A percentile compares a stretch with the other conserved stretches of the same genome.
These are phyloP conservation scores for Kodamaea laetipori DNA, from an alignment of 805 yeast genomes.

Conservation along the genomic window DNA sequence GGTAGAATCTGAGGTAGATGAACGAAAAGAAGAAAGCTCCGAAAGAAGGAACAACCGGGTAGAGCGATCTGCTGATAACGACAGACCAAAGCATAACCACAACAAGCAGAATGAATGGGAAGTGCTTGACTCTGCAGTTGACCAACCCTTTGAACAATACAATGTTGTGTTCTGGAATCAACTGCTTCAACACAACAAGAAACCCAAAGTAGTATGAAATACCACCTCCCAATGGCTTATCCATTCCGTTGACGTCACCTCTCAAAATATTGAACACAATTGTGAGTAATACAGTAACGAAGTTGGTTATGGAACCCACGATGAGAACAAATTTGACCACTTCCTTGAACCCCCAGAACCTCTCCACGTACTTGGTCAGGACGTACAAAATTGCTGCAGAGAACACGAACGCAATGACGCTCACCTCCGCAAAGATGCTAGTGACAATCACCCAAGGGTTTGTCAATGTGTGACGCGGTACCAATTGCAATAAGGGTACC, in stretches of 20 bases:
- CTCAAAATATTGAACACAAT: conserved; percentile 39
- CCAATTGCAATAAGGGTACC: conserved; percentile 62
- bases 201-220: conserved; percentile 55
- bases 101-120: conserved; percentile 51
- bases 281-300: conserved; percentile 48
- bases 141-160: conserved; percentile 47
- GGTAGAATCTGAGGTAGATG: conserved; percentile 78
- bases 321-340: conserved; percentile 52
- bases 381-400: conserved; percentile 39
- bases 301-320: conserved; percentile 59
- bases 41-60: conserved; percentile 58
- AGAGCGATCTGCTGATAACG: conserved; percentile 33
- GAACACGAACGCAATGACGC: conserved; percentile 46
- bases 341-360: conserved; percentile 53
- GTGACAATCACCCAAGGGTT: conserved; percentile 68
- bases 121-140: conserved; percentile 58
- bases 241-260: conserved; percentile 39
- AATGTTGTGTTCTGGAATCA: conserved; percentile 59
- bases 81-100: conserved; percentile 40
- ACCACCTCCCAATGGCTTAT: conserved; percentile 54
- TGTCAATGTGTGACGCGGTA: conserved; percentile 55
- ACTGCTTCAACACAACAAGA: conserved; percentile 57
- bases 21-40: conserved; percentile 69
- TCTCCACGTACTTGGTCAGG: conserved; percentile 50
- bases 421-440: conserved; percentile 64